Evolutionary conservation across 1,284 basidiomycete species (phyloP).

Genomic region (Fomitopsis palustris): DNA sequence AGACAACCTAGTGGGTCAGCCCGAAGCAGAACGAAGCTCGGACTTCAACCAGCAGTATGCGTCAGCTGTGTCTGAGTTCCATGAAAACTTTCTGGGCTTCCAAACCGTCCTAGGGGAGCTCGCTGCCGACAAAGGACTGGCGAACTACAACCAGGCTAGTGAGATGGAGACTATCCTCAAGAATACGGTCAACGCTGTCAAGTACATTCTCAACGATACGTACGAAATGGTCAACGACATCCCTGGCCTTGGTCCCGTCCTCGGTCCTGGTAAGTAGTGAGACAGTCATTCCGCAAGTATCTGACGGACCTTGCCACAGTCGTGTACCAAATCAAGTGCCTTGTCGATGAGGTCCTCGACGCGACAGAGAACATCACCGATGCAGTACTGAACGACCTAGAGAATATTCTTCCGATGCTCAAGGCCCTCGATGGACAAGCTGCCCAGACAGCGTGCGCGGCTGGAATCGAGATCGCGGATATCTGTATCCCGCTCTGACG

Average conservation of each 20-base stretch:
- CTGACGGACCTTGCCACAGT: slow-evolving; percentile 26
- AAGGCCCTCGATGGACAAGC: slow-evolving; percentile 21
- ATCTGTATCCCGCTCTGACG: slow-evolving; percentile 18
- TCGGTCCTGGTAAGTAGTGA: slow-evolving; percentile 49
- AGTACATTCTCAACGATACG: slow-evolving; percentile 36
- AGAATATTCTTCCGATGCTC: slow-evolving; percentile 26
- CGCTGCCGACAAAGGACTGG: slow-evolving; percentile 45
- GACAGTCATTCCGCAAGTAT: neutral
- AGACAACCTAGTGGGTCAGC: slow-evolving; percentile 11
- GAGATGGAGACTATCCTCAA: slow-evolving; percentile 48
- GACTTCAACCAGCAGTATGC: slow-evolving; percentile 37
- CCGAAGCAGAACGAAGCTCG: slow-evolving; percentile 13
- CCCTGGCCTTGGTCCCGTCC: slow-evolving; percentile 44
- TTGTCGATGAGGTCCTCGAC: slow-evolving; percentile 43
- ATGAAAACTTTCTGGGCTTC: slow-evolving; percentile 36
- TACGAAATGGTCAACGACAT: slow-evolving; percentile 31
- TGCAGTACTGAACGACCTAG: slow-evolving; percentile 39
- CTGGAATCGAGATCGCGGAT: slow-evolving; percentile 18
- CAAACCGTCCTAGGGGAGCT: slow-evolving; percentile 34
- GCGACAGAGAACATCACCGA: slow-evolving; percentile 47
- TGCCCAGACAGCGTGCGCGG: slow-evolving; percentile 20
- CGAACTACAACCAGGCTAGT: slow-evolving; percentile 45
- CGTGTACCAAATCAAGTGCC: slow-evolving; percentile 47
- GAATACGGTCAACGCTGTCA: slow-evolving; percentile 43
- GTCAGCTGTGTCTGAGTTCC: slow-evolving; percentile 36